Conservation (phyloP, 2,329 filamentous ascomycete genomes). For the Emergomyces pasteurianus region DNA sequence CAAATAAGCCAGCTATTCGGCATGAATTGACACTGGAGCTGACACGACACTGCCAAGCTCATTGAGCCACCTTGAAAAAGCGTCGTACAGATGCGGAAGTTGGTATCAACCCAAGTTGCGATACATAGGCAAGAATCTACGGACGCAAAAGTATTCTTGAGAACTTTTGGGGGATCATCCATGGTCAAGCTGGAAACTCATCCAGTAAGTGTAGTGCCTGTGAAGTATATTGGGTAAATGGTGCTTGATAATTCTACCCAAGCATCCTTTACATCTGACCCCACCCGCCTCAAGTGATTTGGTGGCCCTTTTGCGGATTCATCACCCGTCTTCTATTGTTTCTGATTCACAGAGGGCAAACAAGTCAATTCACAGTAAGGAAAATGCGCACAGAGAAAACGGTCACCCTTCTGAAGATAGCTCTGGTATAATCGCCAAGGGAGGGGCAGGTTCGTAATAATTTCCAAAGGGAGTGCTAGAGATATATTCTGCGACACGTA, state of each 20-base stretch:
- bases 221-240: background rate
- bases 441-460: background rate
- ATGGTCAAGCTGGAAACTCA: background rate
- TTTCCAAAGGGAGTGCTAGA: background rate
- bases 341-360: background rate
- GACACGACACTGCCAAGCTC: background rate
- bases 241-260: background rate
- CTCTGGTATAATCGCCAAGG: background rate
- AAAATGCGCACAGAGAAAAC: background rate
- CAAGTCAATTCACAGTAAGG: background rate
- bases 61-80: background rate
- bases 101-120: background rate
- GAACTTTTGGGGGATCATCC: background rate
- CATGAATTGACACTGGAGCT: background rate
- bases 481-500: background rate
- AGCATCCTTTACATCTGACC: background rate
- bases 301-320: background rate
- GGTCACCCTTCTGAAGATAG: background rate
- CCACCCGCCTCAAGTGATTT: background rate
- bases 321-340: background rate
- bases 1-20: background rate
- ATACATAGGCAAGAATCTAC: background rate
- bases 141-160: background rate
- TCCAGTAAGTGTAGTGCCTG: background rate
- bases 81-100: background rate